Evolutionary conservation across 805 yeast species (phyloP), one percentile per base, ranked within the genome.

Genomic region (Metschnikowia corniflorae): DNA sequence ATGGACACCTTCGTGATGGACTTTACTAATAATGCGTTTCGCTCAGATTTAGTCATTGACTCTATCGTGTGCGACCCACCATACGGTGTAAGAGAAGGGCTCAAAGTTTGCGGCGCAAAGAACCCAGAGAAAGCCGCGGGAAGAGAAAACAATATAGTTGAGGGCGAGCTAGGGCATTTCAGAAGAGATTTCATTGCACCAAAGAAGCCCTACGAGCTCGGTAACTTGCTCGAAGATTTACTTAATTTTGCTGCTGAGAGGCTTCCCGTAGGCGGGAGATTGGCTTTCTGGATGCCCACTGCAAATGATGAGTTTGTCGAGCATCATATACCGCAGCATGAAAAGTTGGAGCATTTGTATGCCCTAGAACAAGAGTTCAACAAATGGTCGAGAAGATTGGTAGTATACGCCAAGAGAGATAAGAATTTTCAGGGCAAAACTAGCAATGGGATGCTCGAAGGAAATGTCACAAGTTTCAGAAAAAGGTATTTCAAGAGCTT

Each of bases 251-350:
- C 95, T 0, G 77, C 88, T 3, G 67, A 71, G 10, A 74, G 89
- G 49, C 68, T 93, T 36, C 85, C 84, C 0, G 61, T 78, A 2
- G 77, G 76, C 6, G 96, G 97, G 1, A 68, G 97, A 45, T 68
- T 93, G 23, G 86, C 93, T 18, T 89, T 88, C 59, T 93, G 98
- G 98, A 86, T 89, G 93, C 98, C 98, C 0, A 83, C 95, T 1
- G 95, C 96, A 1, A 88, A 89, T 55, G 95, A 86, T 51, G 94
- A 85, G 47, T 78, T 75, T 45, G 70, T 77, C 23, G 76, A 71
- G 39, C 77, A 84, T 30, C 67, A 73, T 35, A 78, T 89, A 17
- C 97, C 97, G 5, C 79, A 77, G 49, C 96, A 93, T 59, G 70
- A 76, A 43, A 76, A 74, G 28, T 59, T 93, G 40, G 83, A 84